Conservation (phyloP, 2,329 filamentous ascomycete species). For the Graphilbum sp. region DNA sequence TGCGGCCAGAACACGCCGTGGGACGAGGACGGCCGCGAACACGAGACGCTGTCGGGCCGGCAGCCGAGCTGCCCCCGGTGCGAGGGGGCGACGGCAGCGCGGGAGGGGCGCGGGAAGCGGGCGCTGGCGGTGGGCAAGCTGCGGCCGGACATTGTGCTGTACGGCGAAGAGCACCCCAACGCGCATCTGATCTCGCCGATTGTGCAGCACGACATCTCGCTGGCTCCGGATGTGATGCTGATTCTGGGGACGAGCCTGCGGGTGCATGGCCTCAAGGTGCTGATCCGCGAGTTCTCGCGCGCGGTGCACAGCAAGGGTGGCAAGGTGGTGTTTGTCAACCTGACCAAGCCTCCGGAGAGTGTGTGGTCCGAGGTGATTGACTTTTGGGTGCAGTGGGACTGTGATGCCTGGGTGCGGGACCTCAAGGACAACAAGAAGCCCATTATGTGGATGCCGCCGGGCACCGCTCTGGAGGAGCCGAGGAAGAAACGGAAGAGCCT, state of each 20-base stretch:
- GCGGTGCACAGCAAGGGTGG: constrained; percentile 51
- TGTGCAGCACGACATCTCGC: constrained; percentile 47
- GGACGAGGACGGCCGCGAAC: constrained; percentile 38
- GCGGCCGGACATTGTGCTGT: constrained; percentile 57
- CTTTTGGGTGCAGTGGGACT: constrained; percentile 61
- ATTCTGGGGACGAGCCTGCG: constrained; percentile 56
- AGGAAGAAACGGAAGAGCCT: constrained; percentile 19
- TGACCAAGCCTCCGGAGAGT: constrained; percentile 55
- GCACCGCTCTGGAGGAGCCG: constrained; percentile 19
- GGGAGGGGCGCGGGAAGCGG: constrained; percentile 49
- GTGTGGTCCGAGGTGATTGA: constrained; percentile 59
- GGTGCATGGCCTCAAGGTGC: constrained; percentile 54
- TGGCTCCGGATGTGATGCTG: constrained; percentile 49
- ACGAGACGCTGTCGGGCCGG: constrained; percentile 42
- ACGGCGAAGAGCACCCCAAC: constrained; percentile 56
- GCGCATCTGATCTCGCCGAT: constrained; percentile 52
- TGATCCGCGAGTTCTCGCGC: constrained; percentile 56
- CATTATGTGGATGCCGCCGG: constrained; percentile 39
- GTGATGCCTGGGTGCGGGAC: constrained; percentile 55
- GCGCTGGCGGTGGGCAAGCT: constrained; percentile 51
- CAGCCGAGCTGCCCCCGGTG: constrained; percentile 55
- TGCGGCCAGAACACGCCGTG: constrained; percentile 41
- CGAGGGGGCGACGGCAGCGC: constrained; percentile 41
- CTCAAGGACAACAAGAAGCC: constrained; percentile 40
- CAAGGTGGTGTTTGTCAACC: constrained; percentile 57